phyloP scores from a whole-genome alignment of 768 basidiomycete genomes.

The Symmetrospora coprosmae region DNA sequence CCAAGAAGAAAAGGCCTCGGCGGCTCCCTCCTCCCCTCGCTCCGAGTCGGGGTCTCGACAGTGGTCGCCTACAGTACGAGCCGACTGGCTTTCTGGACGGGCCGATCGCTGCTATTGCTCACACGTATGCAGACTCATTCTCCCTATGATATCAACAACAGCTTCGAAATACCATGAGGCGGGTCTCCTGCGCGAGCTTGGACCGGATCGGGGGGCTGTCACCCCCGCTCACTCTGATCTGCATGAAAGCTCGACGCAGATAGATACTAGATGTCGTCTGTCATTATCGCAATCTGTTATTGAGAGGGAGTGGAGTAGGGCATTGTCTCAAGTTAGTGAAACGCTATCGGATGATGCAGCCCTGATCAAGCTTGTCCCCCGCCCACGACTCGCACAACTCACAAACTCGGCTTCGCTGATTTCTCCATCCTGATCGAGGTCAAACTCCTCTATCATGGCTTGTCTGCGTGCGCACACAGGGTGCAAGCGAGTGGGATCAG shows the following conservation, averaged over 20 bases:
- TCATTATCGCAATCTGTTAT: conserved; percentile 26
- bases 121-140: too few relatives aligned
- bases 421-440: conserved; percentile 94
- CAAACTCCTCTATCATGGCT: conserved; percentile 99
- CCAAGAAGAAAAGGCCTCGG: too few relatives aligned
- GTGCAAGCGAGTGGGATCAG: background rate
- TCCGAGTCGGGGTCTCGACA: too few relatives aligned
- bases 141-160: too few relatives aligned
- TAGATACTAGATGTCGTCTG: conserved; percentile 20
- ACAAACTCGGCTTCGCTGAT: conserved; percentile 87
- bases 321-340: background rate
- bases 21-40: too few relatives aligned
- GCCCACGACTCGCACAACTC: background rate
- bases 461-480: conserved; percentile 46
- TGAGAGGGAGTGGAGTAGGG: too few relatives aligned
- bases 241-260: background rate
- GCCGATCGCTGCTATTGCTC: background rate
- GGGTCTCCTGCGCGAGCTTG: background rate
- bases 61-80: too few relatives aligned
- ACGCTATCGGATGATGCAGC: background rate
- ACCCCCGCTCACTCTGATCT: background rate
- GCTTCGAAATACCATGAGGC: too few relatives aligned
- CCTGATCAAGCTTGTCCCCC: background rate
- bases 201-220: background rate
- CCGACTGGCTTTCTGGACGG: background rate